Percentiles rank a stretch among this genome's conserved stretches.
Conservation (phyloP, 139 green algal genomes). For the Chlamydomonas sphaeroides region DNA sequence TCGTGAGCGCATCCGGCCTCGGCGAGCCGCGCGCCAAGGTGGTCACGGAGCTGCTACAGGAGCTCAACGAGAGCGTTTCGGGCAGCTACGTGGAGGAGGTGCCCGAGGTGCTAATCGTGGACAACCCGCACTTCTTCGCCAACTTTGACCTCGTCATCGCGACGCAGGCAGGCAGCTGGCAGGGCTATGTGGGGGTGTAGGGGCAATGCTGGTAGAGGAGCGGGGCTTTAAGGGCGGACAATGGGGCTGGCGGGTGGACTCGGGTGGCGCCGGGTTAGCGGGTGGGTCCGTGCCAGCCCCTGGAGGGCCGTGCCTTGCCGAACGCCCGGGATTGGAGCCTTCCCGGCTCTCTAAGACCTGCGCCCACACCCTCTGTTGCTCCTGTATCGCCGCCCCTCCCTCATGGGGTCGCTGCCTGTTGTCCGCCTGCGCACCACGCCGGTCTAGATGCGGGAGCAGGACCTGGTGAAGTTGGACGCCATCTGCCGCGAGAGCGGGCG, state of each 20-base stretch:
- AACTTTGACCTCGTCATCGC: constrained; percentile 91
- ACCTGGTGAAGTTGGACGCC: constrained; percentile 75
- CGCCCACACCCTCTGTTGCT: too few relatives aligned
- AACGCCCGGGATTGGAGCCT: too few relatives aligned
- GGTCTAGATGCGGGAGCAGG: constrained; percentile 80
- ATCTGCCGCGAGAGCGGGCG: constrained; percentile 67
- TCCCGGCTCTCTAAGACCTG: too few relatives aligned
- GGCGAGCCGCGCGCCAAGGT: constrained; percentile 74
- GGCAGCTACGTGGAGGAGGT: constrained; percentile 87
- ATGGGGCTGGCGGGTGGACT: too few relatives aligned
- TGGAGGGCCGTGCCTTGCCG: too few relatives aligned
- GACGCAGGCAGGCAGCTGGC: constrained; percentile 73
- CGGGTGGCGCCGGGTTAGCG: too few relatives aligned
- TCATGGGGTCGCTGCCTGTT: too few relatives aligned
- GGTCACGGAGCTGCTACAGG: constrained; percentile 85
- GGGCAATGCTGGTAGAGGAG: too few relatives aligned
- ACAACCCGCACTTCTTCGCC: constrained; percentile 87
- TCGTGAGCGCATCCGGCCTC: constrained; percentile 74
- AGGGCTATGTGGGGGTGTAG: constrained; percentile 73
- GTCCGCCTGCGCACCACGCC: too few relatives aligned
- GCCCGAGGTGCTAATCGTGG: constrained; percentile 76
- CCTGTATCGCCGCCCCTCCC: too few relatives aligned
- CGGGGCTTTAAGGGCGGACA: too few relatives aligned
- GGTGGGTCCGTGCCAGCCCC: too few relatives aligned
- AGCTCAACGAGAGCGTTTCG: constrained; percentile 90